Conservation (phyloP, 2,329 filamentous ascomycete species). For the Beauveria caledonica region DNA sequence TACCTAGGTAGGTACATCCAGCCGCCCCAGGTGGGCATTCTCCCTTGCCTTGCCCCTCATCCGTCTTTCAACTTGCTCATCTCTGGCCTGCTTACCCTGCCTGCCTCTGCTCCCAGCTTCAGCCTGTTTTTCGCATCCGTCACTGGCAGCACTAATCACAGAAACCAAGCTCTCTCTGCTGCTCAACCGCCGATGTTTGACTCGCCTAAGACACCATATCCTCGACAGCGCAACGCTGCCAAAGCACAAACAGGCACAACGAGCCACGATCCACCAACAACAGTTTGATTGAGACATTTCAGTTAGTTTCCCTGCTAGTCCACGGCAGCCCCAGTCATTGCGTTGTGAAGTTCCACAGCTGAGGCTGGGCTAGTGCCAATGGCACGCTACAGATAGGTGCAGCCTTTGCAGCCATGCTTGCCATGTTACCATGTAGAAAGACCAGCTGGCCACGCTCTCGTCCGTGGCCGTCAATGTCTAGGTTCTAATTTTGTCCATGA, state of each 20-base stretch:
- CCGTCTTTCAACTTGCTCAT: background rate
- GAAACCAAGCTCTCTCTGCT: background rate
- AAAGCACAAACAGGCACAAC: background rate
- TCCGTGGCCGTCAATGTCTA: slow-evolving; percentile 3
- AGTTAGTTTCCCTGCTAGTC: background rate
- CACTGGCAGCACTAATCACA: too few relatives aligned
- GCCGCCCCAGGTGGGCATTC: background rate
- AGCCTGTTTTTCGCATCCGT: background rate
- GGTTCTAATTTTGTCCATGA: slow-evolving; percentile 1
- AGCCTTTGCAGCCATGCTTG: background rate
- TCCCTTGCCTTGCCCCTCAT: background rate
- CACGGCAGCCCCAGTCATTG: too few relatives aligned
- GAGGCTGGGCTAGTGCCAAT: background rate
- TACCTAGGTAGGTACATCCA: too few relatives aligned
- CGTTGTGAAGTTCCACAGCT: slow-evolving; percentile 4
- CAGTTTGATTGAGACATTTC: background rate
- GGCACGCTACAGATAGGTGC: background rate
- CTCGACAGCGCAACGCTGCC: background rate
- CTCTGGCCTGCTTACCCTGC: background rate
- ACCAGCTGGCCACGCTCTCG: background rate
- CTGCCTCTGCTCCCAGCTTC: background rate
- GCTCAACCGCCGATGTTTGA: background rate
- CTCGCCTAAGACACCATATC: background rate
- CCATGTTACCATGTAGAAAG: too few relatives aligned
- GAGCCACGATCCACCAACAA: background rate